Conservation (phyloP, 192 early-diverging fungal genomes). For the Spinellus fusiger region DNA sequence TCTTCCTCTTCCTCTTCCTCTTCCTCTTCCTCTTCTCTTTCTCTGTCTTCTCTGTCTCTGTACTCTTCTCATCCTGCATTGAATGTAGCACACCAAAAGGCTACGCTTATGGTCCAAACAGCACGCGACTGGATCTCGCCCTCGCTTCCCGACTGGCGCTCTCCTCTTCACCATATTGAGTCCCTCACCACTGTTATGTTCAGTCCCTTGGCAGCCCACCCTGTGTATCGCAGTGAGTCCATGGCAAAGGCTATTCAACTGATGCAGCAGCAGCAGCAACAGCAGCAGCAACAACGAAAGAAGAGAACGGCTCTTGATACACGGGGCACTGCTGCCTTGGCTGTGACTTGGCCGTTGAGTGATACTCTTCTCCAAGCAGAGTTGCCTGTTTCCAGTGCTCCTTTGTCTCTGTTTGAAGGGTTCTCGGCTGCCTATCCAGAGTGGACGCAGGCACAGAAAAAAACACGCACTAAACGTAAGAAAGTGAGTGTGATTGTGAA, state of each 20-base stretch:
- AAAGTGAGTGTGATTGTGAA: too few species aligned
- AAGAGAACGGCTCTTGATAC: not conserved
- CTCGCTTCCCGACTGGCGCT: constrained; percentile 2
- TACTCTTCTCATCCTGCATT: not conserved
- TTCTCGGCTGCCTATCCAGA: constrained; percentile 49
- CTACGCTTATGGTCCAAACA: constrained; percentile 9
- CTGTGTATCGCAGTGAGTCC: constrained; percentile 44
- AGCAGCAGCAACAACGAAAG: not conserved
- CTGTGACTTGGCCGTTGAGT: constrained; percentile 22
- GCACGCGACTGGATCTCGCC: constrained; percentile 31
- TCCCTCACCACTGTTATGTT: constrained; percentile 43
- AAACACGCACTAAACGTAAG: constrained; percentile 8
- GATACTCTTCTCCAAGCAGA: constrained; percentile 37
- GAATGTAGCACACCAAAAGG: constrained; percentile 11
- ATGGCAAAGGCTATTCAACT: constrained; percentile 47
- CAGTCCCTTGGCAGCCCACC: constrained; percentile 45
- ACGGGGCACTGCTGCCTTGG: not conserved
- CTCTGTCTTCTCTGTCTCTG: too few species aligned
- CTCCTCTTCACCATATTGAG: constrained; percentile 23
- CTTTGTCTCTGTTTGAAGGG: constrained; percentile 51
- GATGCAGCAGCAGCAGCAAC: constrained; percentile 36
- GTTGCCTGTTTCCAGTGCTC: constrained; percentile 46
- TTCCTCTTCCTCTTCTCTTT: too few species aligned
- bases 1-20: too few species aligned
- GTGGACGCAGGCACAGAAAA: constrained; percentile 8